Base-by-base conservation (phyloP, 1,139 yeast genomes). In the Suhomyces kunorum region DNA sequence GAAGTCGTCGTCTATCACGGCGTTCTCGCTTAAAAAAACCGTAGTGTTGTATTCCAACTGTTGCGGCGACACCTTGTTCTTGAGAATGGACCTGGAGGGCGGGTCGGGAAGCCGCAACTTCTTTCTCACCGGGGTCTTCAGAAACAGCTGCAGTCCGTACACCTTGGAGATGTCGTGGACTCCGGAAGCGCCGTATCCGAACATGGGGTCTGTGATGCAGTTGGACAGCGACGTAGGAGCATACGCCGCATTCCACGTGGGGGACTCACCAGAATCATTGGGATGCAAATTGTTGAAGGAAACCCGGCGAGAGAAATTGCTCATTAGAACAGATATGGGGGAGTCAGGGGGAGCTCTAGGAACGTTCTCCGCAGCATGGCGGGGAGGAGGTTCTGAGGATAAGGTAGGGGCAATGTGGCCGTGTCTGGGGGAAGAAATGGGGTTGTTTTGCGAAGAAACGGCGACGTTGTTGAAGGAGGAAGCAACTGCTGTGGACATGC, bases 221-320 rank as follows among this genome's bases (percentile, higher is more conserved):
- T 18, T 31, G 24, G 34, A 32, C 13, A 25, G 16, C 31, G 30
- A 4, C 8, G n/a, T 23, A 7, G 22, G 30, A 16, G 31, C 15
- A 19, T 41, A 41, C 18, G 26, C 27, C 2, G 39, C 39, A 14
- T 37, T 50, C 51, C 35, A 35, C n/a, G 41, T 19, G 19, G 47
- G 44, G 28, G 26, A 6, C 37, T 15, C 16, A 7, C 16, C 22
- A 9, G 16, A 3, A 2, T 16, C 50, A 13, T 66, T 71, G 2
- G 69, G 69, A 26, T 59, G 56, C 36, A 71, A 48, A 46, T 70
- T 72, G 49, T 69, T 70, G 55, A 72, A 72, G n/a, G 76, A 69
- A 2, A 72, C 78, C 42, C 76, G 53, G 46, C 76, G 50, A 8
- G 67, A 48, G 50, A 60, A 42, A 9, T 28, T 28, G 26, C 28